phyloP scores from a whole-genome alignment of 306 rosid species.

The Quercus dentata region DNA sequence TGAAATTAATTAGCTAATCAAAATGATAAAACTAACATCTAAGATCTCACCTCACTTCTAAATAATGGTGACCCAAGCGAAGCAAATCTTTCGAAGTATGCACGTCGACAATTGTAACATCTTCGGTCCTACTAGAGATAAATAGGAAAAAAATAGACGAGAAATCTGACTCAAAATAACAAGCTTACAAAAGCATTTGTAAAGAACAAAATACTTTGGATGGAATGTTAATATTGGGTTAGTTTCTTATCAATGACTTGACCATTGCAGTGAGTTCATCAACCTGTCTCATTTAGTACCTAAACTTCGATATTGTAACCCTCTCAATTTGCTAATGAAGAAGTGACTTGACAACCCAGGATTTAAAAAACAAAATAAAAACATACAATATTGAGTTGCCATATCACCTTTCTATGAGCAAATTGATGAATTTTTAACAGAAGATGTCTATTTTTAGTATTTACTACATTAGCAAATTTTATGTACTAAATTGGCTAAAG shows the following conservation, averaged over 20 bases:
- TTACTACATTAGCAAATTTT: too few relatives aligned
- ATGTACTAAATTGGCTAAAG: too few relatives aligned
- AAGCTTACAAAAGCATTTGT: background rate
- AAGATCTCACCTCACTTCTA: conserved; percentile 38
- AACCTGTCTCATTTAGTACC: too few relatives aligned
- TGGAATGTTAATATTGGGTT: background rate
- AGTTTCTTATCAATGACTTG: background rate
- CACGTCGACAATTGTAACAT: conserved; percentile 36
- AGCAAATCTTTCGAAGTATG: conserved; percentile 35
- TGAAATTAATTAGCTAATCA: background rate
- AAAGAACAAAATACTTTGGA: background rate
- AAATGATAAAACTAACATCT: background rate
- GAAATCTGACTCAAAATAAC: background rate
- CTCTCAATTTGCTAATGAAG: too few relatives aligned
- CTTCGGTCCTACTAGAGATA: conserved; percentile 22
- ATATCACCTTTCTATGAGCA: too few relatives aligned
- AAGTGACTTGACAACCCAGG: too few relatives aligned
- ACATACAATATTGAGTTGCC: too few relatives aligned
- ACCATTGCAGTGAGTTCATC: background rate
- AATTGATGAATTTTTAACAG: too few relatives aligned
- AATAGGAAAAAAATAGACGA: background rate
- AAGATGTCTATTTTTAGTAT: too few relatives aligned
- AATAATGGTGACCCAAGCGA: conserved; percentile 19
- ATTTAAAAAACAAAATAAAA: too few relatives aligned
- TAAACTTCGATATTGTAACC: too few relatives aligned